Conservation (phyloP, 352 stramenopile species). For the Phytophthora litchii region DNA sequence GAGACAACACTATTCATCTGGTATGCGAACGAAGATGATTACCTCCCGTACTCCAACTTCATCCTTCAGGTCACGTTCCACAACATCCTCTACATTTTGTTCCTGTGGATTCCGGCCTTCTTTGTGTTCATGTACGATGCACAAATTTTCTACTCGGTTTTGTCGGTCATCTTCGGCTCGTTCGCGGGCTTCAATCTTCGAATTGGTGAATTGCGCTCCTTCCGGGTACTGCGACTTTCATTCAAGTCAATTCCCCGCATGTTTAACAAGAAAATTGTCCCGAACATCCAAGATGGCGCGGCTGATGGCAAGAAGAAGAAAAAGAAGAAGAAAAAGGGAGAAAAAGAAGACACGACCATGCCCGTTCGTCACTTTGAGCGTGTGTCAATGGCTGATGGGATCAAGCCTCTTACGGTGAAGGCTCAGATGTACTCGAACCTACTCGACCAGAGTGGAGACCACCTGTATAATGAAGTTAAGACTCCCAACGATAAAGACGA, state of each 20-base stretch:
- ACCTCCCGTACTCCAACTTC: constrained; percentile 84
- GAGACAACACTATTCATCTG: constrained; percentile 89
- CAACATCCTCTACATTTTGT: constrained; percentile 87
- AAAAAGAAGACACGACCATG: constrained; percentile 66
- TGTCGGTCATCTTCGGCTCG: constrained; percentile 80
- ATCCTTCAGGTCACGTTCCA: constrained; percentile 83
- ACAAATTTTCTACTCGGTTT: constrained; percentile 87
- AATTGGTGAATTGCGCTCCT: constrained; percentile 85
- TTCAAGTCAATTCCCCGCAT: constrained; percentile 89
- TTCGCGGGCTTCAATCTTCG: constrained; percentile 87
- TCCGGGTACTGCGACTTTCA: constrained; percentile 79
- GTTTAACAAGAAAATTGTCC: constrained; percentile 91
- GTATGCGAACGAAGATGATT: constrained; percentile 73
- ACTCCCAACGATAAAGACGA: constrained; percentile 73
- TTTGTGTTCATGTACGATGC: constrained; percentile 89
- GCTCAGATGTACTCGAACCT: constrained; percentile 84
- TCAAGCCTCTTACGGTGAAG: constrained; percentile 83
- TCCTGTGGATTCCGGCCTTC: constrained; percentile 82
- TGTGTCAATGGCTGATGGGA: constrained; percentile 83
- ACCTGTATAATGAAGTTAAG: constrained; percentile 70
- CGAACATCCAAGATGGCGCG: constrained; percentile 75
- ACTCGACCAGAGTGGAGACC: constrained; percentile 56
- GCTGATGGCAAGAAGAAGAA: constrained; percentile 72
- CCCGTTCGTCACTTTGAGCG: constrained; percentile 81
- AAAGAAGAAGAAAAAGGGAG: constrained; percentile 71